Conservation (phyloP, 1,284 basidiomycete species). For the Ustilago trichophora region DNA sequence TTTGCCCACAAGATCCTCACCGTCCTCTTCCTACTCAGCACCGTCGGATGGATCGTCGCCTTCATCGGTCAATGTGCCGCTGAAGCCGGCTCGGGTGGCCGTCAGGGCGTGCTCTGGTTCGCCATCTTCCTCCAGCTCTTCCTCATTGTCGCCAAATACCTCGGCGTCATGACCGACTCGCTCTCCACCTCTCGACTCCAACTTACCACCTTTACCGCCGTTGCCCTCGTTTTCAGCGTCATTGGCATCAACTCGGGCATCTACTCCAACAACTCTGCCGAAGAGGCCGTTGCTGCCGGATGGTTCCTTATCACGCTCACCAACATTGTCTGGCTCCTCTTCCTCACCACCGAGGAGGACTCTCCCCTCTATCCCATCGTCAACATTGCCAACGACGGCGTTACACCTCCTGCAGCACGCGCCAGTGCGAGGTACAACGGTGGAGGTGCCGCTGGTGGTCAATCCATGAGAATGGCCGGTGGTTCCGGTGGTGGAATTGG, state of each 20-base stretch:
- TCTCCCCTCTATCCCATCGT: constrained; percentile 82
- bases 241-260: constrained; percentile 74
- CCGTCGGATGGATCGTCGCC: constrained; percentile 90
- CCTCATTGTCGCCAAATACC: constrained; percentile 80
- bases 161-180: constrained; percentile 83
- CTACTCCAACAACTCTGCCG: constrained; percentile 34
- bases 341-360: constrained; percentile 94
- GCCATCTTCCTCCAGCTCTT: constrained; percentile 84
- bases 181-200: constrained; percentile 83
- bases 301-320: constrained; percentile 92
- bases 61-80: constrained; percentile 76
- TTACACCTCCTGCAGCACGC: constrained; percentile 79
- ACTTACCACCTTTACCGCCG: constrained; percentile 84
- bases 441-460: constrained; percentile 7
- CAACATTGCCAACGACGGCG: constrained; percentile 86
- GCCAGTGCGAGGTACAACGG: constrained; percentile 18
- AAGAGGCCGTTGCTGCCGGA: constrained; percentile 82
- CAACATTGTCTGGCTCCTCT: constrained; percentile 87
- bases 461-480: constrained; percentile 36
- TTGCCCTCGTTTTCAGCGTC: constrained; percentile 87
- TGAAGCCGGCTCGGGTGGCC: constrained; percentile 40
- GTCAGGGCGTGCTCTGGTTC: constrained; percentile 85
- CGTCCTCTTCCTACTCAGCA: constrained; percentile 81
- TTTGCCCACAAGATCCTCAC: constrained; percentile 88
- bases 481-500: constrained; percentile 19